Evolutionary conservation across 176 grass and related monocot genomes (phyloP).

Genomic region (Oryza officinalis): DNA sequence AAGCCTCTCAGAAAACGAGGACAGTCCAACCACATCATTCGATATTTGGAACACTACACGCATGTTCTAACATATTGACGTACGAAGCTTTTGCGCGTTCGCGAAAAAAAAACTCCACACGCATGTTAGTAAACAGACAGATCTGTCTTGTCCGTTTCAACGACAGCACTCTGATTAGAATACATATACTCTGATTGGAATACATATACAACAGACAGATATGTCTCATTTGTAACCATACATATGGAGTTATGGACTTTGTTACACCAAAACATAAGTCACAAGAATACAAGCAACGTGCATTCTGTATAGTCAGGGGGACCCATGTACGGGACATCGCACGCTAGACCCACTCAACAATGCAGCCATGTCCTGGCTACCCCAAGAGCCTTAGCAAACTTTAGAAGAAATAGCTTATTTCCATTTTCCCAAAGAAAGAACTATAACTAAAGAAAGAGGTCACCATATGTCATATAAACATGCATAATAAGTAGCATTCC

Average conservation of each 20-base stretch:
- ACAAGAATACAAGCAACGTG: conserved; percentile 33
- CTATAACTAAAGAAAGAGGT: background rate
- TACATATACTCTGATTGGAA: too few relatives aligned
- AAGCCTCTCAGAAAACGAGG: background rate
- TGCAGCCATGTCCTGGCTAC: conserved; percentile 7
- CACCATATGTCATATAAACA: conserved; percentile 4
- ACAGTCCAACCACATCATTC: conserved; percentile 5
- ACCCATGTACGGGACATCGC: conserved; percentile 10
- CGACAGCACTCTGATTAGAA: too few relatives aligned
- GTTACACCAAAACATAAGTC: conserved; percentile 10
- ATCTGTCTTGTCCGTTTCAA: too few relatives aligned
- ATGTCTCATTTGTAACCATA: conserved; percentile 33
- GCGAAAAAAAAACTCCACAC: background rate
- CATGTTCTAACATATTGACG: too few relatives aligned
- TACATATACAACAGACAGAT: background rate
- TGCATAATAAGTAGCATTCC: background rate
- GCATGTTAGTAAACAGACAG: conserved; percentile 8
- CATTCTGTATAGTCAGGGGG: background rate
- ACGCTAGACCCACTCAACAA: background rate
- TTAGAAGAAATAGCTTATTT: conserved; percentile 7
- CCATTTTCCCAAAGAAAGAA: background rate
- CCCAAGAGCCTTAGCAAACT: conserved; percentile 9
- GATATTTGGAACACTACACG: conserved; percentile 12
- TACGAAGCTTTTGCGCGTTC: too few relatives aligned
- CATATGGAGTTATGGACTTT: conserved; percentile 20